Percentiles rank a stretch among this genome's conserved stretches.
phyloP scores from a whole-genome alignment of 2,329 filamentous ascomycete genomes.

The Niveomyces coronatus region DNA sequence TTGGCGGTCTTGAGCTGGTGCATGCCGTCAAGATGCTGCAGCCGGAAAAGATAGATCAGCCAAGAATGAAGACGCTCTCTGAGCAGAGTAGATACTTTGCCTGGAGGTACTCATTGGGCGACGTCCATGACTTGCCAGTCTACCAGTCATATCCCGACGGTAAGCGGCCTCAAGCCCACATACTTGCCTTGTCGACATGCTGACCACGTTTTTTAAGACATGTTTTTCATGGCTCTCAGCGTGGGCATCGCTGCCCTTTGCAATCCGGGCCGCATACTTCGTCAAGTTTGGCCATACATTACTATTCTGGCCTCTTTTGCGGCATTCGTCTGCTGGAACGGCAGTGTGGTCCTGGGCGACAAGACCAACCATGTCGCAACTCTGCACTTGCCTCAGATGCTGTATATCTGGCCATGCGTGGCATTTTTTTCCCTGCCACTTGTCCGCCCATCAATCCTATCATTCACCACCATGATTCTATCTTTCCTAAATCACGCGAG shows the following conservation, averaged over 20 bases:
- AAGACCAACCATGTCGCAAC: constrained; percentile 91
- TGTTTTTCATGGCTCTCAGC: constrained; percentile 49
- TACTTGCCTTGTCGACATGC: not conserved
- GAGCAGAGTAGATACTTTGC: constrained; percentile 28
- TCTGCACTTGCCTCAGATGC: constrained; percentile 80
- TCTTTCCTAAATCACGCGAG: no score
- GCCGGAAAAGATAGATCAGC: constrained; percentile 21
- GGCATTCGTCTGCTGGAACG: constrained; percentile 75
- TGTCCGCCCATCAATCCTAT: constrained; percentile 42
- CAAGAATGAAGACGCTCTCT: constrained; percentile 20
- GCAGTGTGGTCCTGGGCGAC: constrained; percentile 85
- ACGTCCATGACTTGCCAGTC: constrained; percentile 45
- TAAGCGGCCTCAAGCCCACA: constrained; percentile 19
- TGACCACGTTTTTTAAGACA: constrained; percentile 28
- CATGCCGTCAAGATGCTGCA: constrained; percentile 38
- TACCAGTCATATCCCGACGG: constrained; percentile 38
- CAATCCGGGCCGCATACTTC: constrained; percentile 36
- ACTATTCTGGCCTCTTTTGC: constrained; percentile 57
- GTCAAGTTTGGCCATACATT: constrained; percentile 48
- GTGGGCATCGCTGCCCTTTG: constrained; percentile 46
- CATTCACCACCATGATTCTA: constrained; percentile 18
- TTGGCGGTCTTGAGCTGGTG: constrained; percentile 51
- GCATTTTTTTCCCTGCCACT: constrained; percentile 83
- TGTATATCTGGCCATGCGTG: constrained; percentile 90
- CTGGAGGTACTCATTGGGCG: constrained; percentile 36